Base-by-base conservation (phyloP, 768 basidiomycete genomes). In the Galerina marginata region DNA sequence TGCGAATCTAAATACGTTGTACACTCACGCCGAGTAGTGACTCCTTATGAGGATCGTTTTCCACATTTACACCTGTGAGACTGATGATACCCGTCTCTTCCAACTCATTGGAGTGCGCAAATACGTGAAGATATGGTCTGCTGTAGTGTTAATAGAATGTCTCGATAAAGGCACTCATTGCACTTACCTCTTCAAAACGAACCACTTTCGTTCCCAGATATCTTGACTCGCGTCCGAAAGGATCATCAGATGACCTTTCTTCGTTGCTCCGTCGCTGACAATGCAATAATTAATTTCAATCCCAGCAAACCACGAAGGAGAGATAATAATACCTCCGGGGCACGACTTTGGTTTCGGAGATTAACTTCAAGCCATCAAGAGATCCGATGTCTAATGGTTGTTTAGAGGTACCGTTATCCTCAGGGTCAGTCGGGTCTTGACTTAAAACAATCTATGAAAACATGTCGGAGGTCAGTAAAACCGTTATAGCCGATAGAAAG, bases 71-170 rank as follows among this genome's bases (percentile, higher is more conserved):
- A 36, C 91, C 91, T 42, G 79, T 83, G 54, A 98, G 82, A 72
- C 91, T 93, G 69, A 98, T 87, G 54, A 96, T 78, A 12, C 88
- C 89, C 12, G 87, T 78, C 73, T 97, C 95, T 64, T 95, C 92
- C 9, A 90, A 72, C 72, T 97, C 94, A 64, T 87, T 89, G 6
- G 91, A 91, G 63, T 88, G 87, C n/a, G 83, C 79, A 75, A 95
- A 97, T 55, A 97, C 79, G 65, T 94, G 87, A 6, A 99, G 82
- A 74, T 97, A 96, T 0, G 96, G 96, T 66, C 96, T 96, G 42
- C 47, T n/a, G 65, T 26, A n/a, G 39, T 11, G 53, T 57, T 33
- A 56, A n/a, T 54, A 23, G 63, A 38, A 59, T 57, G 16, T 52
- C 56, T 54, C 58, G 44, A 20, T 36, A 38, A 40, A 12, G 57